Evolutionary conservation across 176 grass and related monocot genomes (phyloP), one percentile per base, ranked within the genome.

Genomic region (Neostapfia colusana): DNA sequence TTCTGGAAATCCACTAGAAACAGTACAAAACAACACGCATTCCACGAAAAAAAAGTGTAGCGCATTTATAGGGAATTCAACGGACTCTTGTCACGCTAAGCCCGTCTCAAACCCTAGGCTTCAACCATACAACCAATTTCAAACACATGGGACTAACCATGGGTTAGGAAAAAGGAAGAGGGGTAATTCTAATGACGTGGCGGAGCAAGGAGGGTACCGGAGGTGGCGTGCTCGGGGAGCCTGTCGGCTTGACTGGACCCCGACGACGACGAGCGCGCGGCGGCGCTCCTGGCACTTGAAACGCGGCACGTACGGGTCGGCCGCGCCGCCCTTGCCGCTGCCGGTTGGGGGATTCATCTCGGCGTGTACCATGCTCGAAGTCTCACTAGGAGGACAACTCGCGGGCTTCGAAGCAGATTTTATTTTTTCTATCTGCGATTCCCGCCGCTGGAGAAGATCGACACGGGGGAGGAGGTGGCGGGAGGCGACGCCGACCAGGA

Each of bases 231-330:
- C 51, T n/a, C 28, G 14, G 90, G 81, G 51, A 92, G 80, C 69
- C 78, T 90, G 41, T 90, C 87, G 7, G 79, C 82, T 18, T 17
- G 90, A 81, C 5, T 97, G 88, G 4, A 92, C 87, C 20, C 89
- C 95, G 13, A 88, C 76, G 35, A 94, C 85, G 43, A 76, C 86
- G 45, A 98, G 87, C 23, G 87, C 70, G 24, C 85, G 79, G 65
- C 65, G 91, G 63, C 95, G 90, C 44, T 92, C 87, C 83, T 92
- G 85, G 77, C 91, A 99, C 35, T 82, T 83, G 77, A 82, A 90
- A 63, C 85, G 71, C 16, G 92, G 95, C 25, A 94, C 65, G 17
- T 54, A 89, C 7, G 81, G 83, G 67, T 91, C 85, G 27, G 73
- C 70, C 27, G 50, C 25, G 26, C 82, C 81, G 46, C 75, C 76